Conservation (phyloP, 208 protist genomes). For the Polymyxa betae region DNA sequence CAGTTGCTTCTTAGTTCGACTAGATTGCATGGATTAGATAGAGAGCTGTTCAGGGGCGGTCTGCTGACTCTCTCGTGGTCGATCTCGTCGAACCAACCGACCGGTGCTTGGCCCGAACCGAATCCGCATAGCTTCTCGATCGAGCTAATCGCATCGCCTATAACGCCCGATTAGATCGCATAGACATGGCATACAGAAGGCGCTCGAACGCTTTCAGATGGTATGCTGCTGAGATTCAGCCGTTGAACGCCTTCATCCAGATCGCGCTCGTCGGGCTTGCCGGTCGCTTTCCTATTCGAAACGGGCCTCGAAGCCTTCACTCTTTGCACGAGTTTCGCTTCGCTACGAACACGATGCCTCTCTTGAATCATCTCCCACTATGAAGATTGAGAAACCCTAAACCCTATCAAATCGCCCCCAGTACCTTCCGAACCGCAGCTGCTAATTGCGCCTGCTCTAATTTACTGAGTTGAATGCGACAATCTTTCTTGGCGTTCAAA, state of each 20-base stretch:
- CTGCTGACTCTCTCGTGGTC: not conserved
- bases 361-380: constrained; percentile 48
- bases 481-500: not conserved
- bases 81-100: not conserved
- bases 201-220: too few species aligned
- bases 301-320: not conserved
- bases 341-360: not conserved
- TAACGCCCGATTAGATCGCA: not conserved
- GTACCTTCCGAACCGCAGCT: constrained; percentile 14
- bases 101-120: constrained; percentile 5
- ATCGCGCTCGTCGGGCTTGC: not conserved
- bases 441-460: not conserved
- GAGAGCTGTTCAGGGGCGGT: not conserved
- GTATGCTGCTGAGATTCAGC: too few species aligned
- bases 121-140: not conserved
- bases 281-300: too few species aligned
- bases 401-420: not conserved
- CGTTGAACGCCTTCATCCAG: not conserved
- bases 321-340: not conserved
- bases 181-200: too few species aligned
- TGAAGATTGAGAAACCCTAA: not conserved
- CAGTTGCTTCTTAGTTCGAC: not conserved
- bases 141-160: not conserved
- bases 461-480: not conserved
- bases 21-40: not conserved